These are phyloP conservation scores for Paraphysoderma sedebokerense DNA, from an alignment of 371 early-diverging fungal species.

Conservation along the genomic window DNA sequence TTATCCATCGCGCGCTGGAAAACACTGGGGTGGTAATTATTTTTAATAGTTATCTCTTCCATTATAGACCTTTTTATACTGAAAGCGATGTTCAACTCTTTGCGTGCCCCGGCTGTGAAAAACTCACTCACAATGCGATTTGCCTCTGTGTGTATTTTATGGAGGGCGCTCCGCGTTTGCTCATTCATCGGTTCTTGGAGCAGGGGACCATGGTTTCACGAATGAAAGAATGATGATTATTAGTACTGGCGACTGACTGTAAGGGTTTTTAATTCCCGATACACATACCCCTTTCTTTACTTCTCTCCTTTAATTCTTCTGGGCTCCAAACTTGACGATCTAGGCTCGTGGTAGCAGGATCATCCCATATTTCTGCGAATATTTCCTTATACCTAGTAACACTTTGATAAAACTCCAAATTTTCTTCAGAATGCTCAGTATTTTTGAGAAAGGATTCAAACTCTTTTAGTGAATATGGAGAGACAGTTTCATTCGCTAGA, in stretches of 20 bases:
- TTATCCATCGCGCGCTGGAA: not conserved
- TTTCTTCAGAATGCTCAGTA: not conserved
- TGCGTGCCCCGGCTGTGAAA: not conserved
- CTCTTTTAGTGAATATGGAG: not conserved
- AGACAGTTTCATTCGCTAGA: not conserved
- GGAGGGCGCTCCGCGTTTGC: too few species aligned
- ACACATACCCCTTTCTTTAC: too few species aligned
- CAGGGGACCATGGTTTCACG: too few species aligned
- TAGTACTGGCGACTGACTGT: too few species aligned
- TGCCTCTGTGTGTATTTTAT: too few species aligned
- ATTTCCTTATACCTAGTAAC: not conserved
- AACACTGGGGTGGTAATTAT: not conserved
- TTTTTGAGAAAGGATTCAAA: not conserved
- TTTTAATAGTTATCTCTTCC: not conserved
- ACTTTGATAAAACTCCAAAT: not conserved
- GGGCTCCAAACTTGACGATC: not conserved
- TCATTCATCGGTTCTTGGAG: too few species aligned
- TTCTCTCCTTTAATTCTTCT: too few species aligned
- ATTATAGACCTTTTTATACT: not conserved
- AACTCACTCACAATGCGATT: too few species aligned
- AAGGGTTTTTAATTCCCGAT: too few species aligned
- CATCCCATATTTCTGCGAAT: not conserved
- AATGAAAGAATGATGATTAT: too few species aligned
- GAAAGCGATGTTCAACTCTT: not conserved
- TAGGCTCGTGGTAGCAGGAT: not conserved